Percentiles rank a stretch among this genome's conserved stretches.
These are phyloP conservation scores for Didymosphaeria variabile DNA, from an alignment of 2,329 filamentous ascomycete genomes.

Conservation along the genomic window DNA sequence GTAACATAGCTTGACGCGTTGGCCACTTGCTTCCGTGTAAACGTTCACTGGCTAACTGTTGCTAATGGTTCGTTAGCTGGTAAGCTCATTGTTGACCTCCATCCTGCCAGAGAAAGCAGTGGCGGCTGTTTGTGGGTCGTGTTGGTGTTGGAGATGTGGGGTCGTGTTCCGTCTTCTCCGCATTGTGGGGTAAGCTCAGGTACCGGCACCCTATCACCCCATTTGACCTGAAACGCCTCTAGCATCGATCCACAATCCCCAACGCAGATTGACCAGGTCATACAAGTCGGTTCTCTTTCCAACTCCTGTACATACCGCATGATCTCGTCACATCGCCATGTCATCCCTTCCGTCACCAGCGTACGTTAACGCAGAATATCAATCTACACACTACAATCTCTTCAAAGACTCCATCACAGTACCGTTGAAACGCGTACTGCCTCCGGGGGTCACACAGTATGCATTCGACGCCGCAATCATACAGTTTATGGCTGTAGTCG, in stretches of 20 bases:
- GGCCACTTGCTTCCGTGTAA: no score
- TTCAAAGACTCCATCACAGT: slow-evolving; percentile 53
- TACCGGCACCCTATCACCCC: not conserved
- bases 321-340: slow-evolving; percentile 17
- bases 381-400: slow-evolving; percentile 53
- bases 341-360: slow-evolving; percentile 27
- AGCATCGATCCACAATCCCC: not conserved
- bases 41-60: no score
- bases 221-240: not conserved
- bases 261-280: not conserved
- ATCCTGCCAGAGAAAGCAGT: no score
- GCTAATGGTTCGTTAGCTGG: no score
- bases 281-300: not conserved
- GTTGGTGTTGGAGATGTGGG: slow-evolving; percentile 17
- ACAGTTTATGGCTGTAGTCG: slow-evolving; percentile 47
- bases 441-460: slow-evolving; percentile 50
- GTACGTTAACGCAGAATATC: slow-evolving; percentile 54
- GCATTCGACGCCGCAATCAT: slow-evolving; percentile 52
- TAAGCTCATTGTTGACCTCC: no score
- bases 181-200: slow-evolving; percentile 20
- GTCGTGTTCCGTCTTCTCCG: slow-evolving; percentile 12
- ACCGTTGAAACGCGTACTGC: slow-evolving; percentile 51
- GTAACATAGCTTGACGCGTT: no score
- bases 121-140: not conserved
- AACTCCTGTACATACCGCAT: not conserved